Evolutionary conservation across 2,329 filamentous ascomycete species (phyloP).

Genomic region (Colletotrichum lupini): DNA sequence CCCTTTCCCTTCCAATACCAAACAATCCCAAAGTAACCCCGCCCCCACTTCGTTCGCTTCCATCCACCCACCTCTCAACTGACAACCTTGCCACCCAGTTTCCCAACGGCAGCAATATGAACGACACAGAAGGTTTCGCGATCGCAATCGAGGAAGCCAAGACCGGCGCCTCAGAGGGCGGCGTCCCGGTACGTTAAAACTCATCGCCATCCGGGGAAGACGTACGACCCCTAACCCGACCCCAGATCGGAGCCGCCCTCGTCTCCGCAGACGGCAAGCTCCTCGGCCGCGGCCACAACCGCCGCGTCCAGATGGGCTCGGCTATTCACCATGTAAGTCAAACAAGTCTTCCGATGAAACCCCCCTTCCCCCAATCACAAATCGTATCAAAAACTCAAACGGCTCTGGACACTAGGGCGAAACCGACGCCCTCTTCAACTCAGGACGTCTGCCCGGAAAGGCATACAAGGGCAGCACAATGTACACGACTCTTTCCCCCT

Average conservation of each 20-base stretch:
- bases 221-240: neutral
- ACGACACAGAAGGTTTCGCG: constrained; percentile 31
- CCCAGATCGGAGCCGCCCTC: constrained; percentile 64
- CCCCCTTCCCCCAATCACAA: no score
- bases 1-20: neutral
- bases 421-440: constrained; percentile 80
- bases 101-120: constrained; percentile 10
- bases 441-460: constrained; percentile 76
- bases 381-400: neutral
- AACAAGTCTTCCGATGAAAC: no score
- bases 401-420: constrained; percentile 67
- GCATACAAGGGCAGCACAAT: constrained; percentile 77
- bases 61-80: neutral
- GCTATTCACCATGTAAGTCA: constrained; percentile 74
- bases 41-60: neutral
- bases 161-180: constrained; percentile 26
- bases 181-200: constrained; percentile 21
- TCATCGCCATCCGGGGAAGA: neutral
- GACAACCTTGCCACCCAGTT: neutral
- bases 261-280: constrained; percentile 77
- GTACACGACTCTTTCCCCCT: constrained; percentile 84
- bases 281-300: constrained; percentile 78
- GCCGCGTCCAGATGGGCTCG: constrained; percentile 78
- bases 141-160: constrained; percentile 35
- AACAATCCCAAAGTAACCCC: neutral